Percentiles rank a stretch among this genome's conserved stretches.
phyloP scores from a whole-genome alignment of 169 alveolate genomes.

The Eimeria falciformis region DNA sequence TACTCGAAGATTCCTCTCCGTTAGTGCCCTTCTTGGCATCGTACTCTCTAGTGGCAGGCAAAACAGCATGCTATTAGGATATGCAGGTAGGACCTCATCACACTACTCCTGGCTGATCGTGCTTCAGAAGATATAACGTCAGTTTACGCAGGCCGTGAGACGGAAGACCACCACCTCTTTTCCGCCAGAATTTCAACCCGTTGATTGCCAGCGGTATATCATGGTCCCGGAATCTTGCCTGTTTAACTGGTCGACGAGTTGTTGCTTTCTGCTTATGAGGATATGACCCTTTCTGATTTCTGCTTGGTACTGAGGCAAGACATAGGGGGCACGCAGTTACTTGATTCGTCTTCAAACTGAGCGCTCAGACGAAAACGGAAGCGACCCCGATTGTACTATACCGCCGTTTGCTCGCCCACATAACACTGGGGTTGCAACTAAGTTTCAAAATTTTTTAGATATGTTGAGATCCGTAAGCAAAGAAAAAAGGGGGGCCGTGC shows the following conservation, averaged over 20 bases:
- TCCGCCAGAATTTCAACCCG: too few relatives aligned
- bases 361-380: not conserved
- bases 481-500: too few relatives aligned
- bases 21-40: constrained; percentile 87
- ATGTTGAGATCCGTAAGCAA: too few relatives aligned
- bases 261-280: constrained; percentile 91
- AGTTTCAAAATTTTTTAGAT: too few relatives aligned
- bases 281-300: constrained; percentile 91
- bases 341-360: too few relatives aligned
- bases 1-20: constrained; percentile 89
- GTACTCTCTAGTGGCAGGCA: constrained; percentile 81
- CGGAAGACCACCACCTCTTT: not conserved
- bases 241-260: constrained; percentile 91
- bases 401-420: not conserved
- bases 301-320: constrained; percentile 80
- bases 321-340: not conserved
- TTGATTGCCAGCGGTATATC: too few relatives aligned
- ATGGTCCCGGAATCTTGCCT: constrained; percentile 18
- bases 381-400: not conserved
- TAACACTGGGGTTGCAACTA: too few relatives aligned
- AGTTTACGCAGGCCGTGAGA: not conserved
- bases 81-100: too few relatives aligned
- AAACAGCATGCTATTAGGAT: not conserved
- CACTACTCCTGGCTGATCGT: too few relatives aligned
- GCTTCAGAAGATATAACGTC: not conserved